Percentiles rank a stretch among this genome's conserved stretches.
phyloP scores from a whole-genome alignment of 75 land plant species.

The Selaginella tamariscina region DNA sequence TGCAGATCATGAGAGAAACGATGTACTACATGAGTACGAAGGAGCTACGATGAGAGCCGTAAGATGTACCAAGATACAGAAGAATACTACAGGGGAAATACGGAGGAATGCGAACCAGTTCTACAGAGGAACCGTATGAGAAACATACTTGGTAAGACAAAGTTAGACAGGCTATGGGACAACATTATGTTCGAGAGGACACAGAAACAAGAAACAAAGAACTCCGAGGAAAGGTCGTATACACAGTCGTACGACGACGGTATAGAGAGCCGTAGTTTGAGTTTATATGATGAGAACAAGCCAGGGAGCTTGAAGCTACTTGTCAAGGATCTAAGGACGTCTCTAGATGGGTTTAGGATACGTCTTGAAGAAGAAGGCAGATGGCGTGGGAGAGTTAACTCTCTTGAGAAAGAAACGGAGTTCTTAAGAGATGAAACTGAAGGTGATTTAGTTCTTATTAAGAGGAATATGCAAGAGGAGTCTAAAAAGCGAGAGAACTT shows the following conservation, averaged over 20 bases:
- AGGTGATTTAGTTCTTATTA: slow-evolving; percentile 19
- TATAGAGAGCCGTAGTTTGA: background rate
- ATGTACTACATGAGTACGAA: background rate
- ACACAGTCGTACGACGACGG: background rate
- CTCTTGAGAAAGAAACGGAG: slow-evolving; percentile 25
- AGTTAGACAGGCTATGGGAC: background rate
- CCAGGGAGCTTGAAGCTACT: slow-evolving; percentile 18
- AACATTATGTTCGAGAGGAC: background rate
- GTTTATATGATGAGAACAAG: slow-evolving; percentile 20
- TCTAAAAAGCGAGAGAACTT: slow-evolving; percentile 18
- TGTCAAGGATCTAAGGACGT: slow-evolving; percentile 26
- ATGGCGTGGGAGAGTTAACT: slow-evolving; percentile 29
- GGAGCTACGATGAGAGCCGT: background rate
- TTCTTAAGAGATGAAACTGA: slow-evolving; percentile 29
- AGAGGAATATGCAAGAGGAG: slow-evolving; percentile 20
- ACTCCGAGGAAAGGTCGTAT: background rate
- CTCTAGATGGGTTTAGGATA: slow-evolving; percentile 27
- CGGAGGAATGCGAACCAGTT: background rate
- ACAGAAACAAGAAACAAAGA: background rate
- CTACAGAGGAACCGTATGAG: background rate
- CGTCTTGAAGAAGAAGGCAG: slow-evolving; percentile 29
- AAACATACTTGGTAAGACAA: background rate
- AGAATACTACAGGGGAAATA: background rate
- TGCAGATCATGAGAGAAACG: background rate
- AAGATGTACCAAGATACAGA: background rate